Percentiles rank a stretch among this genome's conserved stretches.
Evolutionary conservation across 768 basidiomycete species (phyloP).

Genomic region (Podaxis pistillaris): DNA sequence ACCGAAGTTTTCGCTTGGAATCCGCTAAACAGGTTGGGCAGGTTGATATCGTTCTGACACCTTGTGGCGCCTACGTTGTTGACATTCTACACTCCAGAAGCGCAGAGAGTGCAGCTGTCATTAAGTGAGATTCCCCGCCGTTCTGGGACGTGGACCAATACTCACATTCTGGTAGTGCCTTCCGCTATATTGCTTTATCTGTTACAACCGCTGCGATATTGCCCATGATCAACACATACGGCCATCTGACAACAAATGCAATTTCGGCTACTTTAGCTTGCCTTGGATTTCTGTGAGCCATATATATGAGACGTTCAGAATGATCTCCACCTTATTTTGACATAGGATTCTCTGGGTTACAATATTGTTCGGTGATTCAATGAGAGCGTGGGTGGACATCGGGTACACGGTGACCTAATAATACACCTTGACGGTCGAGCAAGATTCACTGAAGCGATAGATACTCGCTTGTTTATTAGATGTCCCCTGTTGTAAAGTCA

Average conservation of each 20-base stretch:
- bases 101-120: conserved; percentile 61
- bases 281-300: conserved; percentile 52
- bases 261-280: conserved; percentile 44
- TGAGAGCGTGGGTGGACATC: background rate
- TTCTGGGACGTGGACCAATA: background rate
- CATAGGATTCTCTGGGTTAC: background rate
- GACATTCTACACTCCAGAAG: conserved; percentile 63
- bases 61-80: conserved; percentile 54
- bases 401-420: background rate
- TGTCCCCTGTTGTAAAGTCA: background rate
- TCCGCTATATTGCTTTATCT: conserved; percentile 45
- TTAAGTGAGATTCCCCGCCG: conserved; percentile 34
- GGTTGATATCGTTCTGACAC: conserved; percentile 60
- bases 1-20: background rate
- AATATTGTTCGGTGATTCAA: background rate
- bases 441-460: too few species aligned
- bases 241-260: conserved; percentile 48
- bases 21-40: conserved; percentile 20
- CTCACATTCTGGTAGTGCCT: conserved; percentile 33
- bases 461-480: background rate
- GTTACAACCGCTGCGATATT: conserved; percentile 44
- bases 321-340: background rate
- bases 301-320: background rate
- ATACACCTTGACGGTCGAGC: background rate
- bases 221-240: conserved; percentile 52